Conservation (phyloP, 2,329 filamentous ascomycete species). For the Madurella fahalii region DNA sequence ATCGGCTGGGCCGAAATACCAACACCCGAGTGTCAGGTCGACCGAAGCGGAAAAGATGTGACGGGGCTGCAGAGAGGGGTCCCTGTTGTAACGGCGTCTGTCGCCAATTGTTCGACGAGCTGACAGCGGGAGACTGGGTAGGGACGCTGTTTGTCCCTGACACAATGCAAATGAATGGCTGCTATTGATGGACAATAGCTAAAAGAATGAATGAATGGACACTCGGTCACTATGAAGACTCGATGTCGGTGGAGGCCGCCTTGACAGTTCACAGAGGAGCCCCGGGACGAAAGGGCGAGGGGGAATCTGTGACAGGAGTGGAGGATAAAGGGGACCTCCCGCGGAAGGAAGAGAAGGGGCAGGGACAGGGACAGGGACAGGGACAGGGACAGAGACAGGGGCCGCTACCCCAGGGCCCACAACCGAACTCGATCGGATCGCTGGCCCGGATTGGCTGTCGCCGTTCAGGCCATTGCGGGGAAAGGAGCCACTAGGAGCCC, state of each 20-base stretch:
- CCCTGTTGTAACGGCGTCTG: neutral
- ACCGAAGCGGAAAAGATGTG: conserved; percentile 21
- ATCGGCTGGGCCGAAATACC: conserved; percentile 22
- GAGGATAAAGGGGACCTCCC: conserved; percentile 8
- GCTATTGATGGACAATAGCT: conserved; percentile 5
- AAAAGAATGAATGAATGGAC: conserved; percentile 18
- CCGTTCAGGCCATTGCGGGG: too few species aligned
- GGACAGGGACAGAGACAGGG: neutral
- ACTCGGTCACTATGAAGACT: conserved; percentile 3
- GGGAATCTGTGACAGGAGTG: conserved; percentile 19
- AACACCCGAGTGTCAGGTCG: conserved; percentile 18
- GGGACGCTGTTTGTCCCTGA: conserved; percentile 7
- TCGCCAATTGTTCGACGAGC: conserved; percentile 1
- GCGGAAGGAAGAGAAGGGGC: conserved; percentile 2
- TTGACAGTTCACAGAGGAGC: conserved; percentile 5
- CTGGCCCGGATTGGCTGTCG: conserved; percentile 7
- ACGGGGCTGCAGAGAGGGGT: conserved; percentile 3
- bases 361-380: too few species aligned
- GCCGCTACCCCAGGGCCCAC: neutral
- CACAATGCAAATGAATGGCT: conserved; percentile 5
- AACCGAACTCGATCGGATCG: neutral
- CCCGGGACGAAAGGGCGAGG: conserved; percentile 11
- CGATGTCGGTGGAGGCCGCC: conserved; percentile 15
- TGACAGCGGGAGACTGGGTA: conserved; percentile 10
- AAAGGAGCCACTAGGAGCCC: too few species aligned